A percentile compares a stretch with the other conserved stretches of the same genome.
Evolutionary conservation across 176 grass and related monocot species (phyloP).

Genomic region (Dendrocalamus sinicus): DNA sequence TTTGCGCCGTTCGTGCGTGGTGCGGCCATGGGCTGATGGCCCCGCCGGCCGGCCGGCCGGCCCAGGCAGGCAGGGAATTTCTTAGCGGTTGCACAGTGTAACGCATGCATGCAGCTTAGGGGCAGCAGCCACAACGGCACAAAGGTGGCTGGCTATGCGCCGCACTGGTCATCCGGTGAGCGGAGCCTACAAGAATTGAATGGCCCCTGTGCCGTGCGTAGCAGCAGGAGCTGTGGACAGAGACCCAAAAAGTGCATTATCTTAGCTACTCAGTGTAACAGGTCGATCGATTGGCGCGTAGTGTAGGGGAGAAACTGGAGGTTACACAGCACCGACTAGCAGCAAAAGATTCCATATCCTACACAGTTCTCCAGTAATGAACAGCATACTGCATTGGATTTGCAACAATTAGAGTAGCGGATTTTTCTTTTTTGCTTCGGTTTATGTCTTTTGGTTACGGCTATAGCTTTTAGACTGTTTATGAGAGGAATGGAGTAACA

Average conservation of each 20-base stretch:
- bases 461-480: fast-evolving
- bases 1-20: not conserved
- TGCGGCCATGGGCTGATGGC: not conserved
- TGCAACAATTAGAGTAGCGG: conserved; percentile 13
- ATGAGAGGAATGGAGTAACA: too few relatives aligned
- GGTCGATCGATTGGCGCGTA: not conserved
- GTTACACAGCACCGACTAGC: not conserved
- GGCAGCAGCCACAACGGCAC: not conserved
- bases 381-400: conserved; percentile 1
- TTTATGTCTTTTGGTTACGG: too few relatives aligned
- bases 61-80: not conserved
- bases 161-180: not conserved
- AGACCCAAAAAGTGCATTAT: not conserved
- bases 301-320: not conserved
- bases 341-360: conserved; percentile 20
- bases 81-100: not conserved
- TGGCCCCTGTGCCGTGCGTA: not conserved
- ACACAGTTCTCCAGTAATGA: not conserved
- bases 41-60: not conserved
- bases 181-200: conserved; percentile 17
- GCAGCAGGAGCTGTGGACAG: too few relatives aligned
- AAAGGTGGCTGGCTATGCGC: not conserved
- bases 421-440: too few relatives aligned
- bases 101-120: not conserved
- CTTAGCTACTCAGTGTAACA: not conserved